Base-by-base conservation (phyloP, 192 early-diverging fungal genomes). In the Rhizophagus prolifer region DNA sequence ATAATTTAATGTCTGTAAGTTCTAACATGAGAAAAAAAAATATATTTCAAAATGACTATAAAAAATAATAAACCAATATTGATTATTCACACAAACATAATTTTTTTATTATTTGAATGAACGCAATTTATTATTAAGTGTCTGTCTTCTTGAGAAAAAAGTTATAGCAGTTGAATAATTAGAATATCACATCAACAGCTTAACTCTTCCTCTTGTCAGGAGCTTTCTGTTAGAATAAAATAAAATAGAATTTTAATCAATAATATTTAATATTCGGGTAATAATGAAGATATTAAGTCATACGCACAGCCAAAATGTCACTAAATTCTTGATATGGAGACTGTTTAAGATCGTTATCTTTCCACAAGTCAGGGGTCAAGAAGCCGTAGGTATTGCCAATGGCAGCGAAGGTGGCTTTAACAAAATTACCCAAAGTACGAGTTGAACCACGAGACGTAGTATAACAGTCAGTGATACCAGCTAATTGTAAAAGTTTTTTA, bases 391-490 rank as follows among this genome's bases (percentile, higher is more conserved):
- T 98, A 90, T 95, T 93, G 83, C 91, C 88, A 85, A 98, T 96
- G 83, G 95, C 97, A 85, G 92, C 90, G 87, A 98, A 98, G 80
- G 94, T 92, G 77, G 97, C 97, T 94, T 98, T 98, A 86, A 98
- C 94, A 81, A 97, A 97, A 95, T 98, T 98, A 82, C 97, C 97
- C 75, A 96, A 93, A 80, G 97, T 98, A 85, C 92, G 93, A 91
- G 97, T 98, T 80, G 95, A 95, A 83, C 97, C 97, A 80, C 94
- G 89, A 84, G 97, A 88, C 69, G 93, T 90, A 83, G 97, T 98
- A 92, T 98, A 98, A 90, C 94, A 95, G 87, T 98, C 97, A 75
- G 90, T 89, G 85, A 98, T 93, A 94, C 97, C 97, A 78, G 97
- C 97, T 77, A 97, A 91, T 87, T 94, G 88, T 80, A 97, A 90